phyloP scores from a whole-genome alignment of 2,329 filamentous ascomycete species.

The Trichoderma atroviride region DNA sequence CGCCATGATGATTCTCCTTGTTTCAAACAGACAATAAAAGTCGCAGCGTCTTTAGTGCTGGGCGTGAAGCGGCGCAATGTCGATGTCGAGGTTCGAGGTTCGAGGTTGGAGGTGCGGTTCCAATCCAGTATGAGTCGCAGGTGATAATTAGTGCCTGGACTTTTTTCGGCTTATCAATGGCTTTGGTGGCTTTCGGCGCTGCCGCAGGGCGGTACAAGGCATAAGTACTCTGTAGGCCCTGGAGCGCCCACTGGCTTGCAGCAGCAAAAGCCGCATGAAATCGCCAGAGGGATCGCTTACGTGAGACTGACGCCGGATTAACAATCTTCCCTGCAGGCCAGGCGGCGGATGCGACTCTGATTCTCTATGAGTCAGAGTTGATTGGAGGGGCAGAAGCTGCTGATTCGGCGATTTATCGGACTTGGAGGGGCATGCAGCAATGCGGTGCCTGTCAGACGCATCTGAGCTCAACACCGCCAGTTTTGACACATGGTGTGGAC shows the following conservation, averaged over 20 bases:
- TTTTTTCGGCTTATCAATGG: neutral
- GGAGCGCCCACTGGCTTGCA: neutral
- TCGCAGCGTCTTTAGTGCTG: neutral
- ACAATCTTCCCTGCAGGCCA: neutral
- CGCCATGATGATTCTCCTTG: neutral
- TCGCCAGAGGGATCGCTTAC: neutral
- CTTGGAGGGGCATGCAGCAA: constrained; percentile 3
- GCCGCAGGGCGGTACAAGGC: neutral
- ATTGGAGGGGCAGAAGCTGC: constrained; percentile 12
- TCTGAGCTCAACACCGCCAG: neutral
- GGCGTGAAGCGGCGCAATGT: neutral
- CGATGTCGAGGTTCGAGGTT: neutral
- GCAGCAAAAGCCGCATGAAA: neutral
- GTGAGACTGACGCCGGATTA: neutral
- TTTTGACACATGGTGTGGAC: neutral
- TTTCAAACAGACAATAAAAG: neutral
- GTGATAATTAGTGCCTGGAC: neutral
- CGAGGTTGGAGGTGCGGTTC: too few relatives aligned
- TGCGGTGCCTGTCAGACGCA: neutral
- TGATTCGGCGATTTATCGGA: constrained; percentile 24
- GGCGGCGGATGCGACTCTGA: neutral
- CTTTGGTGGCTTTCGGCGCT: neutral
- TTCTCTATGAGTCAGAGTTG: constrained; percentile 3
- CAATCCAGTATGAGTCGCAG: neutral
- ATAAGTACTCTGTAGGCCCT: neutral